Base-by-base conservation (phyloP, 768 basidiomycete species). In the Xerocomellus intermedius region DNA sequence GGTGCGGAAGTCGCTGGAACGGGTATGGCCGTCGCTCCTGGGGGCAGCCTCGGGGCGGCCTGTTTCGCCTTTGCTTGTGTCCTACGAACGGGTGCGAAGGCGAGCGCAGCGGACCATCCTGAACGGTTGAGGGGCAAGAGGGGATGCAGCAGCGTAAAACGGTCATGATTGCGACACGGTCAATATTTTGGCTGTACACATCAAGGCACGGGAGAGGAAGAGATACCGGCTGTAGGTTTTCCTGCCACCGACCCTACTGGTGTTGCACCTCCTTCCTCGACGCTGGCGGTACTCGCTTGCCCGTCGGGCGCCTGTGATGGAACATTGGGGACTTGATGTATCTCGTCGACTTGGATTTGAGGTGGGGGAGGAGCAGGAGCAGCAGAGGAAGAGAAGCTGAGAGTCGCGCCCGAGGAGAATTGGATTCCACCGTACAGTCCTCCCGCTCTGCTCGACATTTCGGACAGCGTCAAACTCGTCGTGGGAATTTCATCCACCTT, bases 71-170 rank as follows among this genome's bases (percentile, higher is more conserved):
- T 93, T 58, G 74, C 75, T 24, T 74, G 73, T 43, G 75, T 77
- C 60, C 90, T 80, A 49, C 90, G 84, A 50, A 91, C 78, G 42
- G 92, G 92, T 9, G 91, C 92, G 64, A 94, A 94, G 17, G 90
- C 92, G 60, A 94, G 87, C 14, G 91, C 82, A 58, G 91, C 87
- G 63, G 91, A 94, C 91, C 92, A 94, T 72, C 84, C 91, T 92
- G 55, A 14, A 14, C 19, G 50, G 46, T 44, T 24, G 36, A 52
- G 16, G 48, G 19, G 21, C 19, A 32, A 52, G 16, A 45, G 19
- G 19, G 26, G 32, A 46, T 37, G 47, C 42, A 37, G 50, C 50
- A 49, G 60, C 56, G 62, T 54, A 52, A 64, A 63, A 71, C 51
- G 58, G 63, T 69, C 59, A 71, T 63, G 69, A 65, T 69, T 64